Base-by-base conservation (phyloP, 805 yeast species). In the Saturnispora silvae region DNA sequence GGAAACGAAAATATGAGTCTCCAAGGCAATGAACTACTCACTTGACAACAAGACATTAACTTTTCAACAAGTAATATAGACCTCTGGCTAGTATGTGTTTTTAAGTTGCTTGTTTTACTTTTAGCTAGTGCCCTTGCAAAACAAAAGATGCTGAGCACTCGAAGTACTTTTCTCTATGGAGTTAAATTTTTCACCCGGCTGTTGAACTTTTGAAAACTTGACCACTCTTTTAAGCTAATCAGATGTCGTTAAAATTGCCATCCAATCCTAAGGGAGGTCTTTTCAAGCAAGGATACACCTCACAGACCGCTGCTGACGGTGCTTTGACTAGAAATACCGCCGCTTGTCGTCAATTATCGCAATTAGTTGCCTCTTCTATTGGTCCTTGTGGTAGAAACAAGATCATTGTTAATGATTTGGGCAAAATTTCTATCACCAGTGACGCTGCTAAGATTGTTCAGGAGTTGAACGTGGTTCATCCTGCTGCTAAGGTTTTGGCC, bases 331-430 rank as follows among this genome's bases (percentile, higher is more conserved):
- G 95, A 54, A 92, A 94, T 57, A 86, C 92, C 51, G 82, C 81
- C 51, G 98, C 98, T 2, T 85, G 92, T 43, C 75, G 95, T 51
- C 97, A 92, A 60, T 81, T 92, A 60, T 75, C 95, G 44, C 73
- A 78, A 37, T 86, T 89, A 75, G 85, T 94, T 44, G 71, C 87
- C 41, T 86, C 96, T 2, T 85, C 96, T 10, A 81, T 92, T 67
- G 98, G 98, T 5, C 98, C 98, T 43, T 82, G 94, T 61, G 98
- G 98, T 37, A 74, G 96, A 54, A 92, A 87, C 61, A 92, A 92
- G 70, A 85, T 92, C 58, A 81, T 92, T 50, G 95, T 92, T 39
- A 89, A 89, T 62, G 74, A 83, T 50, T 62, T 83, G 47, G 86
- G 85, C 42, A 85, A 80, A 55, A 80, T 84, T 18, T 84, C 86